Percentiles rank a stretch among this genome's conserved stretches.
Evolutionary conservation across 2,329 filamentous ascomycete species (phyloP).

Genomic region (Ceratocystis harringtonii): DNA sequence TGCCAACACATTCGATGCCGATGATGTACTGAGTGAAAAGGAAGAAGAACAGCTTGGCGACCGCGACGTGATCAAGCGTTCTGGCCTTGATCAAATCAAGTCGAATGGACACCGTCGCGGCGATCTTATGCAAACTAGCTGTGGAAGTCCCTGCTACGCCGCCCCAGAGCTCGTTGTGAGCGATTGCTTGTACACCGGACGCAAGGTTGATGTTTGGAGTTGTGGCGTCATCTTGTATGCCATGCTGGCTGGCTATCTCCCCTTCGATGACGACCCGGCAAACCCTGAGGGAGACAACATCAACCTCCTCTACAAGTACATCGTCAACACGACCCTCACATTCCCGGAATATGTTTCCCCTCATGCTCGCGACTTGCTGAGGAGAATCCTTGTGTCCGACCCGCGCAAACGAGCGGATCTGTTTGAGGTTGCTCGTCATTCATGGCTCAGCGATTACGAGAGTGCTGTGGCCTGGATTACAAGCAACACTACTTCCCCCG

Average conservation of each 20-base stretch:
- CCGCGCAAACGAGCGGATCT: slow-evolving; percentile 87
- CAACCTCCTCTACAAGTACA: slow-evolving; percentile 98
- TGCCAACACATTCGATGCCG: slow-evolving; percentile 87
- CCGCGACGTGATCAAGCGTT: slow-evolving; percentile 72
- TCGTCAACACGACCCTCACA: slow-evolving; percentile 88
- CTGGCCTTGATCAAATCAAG: slow-evolving; percentile 69
- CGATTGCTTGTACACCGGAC: slow-evolving; percentile 89
- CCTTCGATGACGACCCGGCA: slow-evolving; percentile 94
- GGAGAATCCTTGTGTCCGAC: slow-evolving; percentile 87
- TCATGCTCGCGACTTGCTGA: slow-evolving; percentile 80
- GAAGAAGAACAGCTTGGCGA: slow-evolving; percentile 78
- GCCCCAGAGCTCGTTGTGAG: slow-evolving; percentile 94
- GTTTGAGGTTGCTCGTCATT: slow-evolving; percentile 94
- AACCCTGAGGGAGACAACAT: slow-evolving; percentile 99
- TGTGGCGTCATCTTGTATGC: slow-evolving; percentile 98
- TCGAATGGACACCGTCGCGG: slow-evolving; percentile 65
- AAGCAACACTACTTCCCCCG: slow-evolving; percentile 76
- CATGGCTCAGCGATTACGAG: slow-evolving; percentile 95
- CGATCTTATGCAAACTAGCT: slow-evolving; percentile 97
- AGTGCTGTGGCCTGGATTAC: slow-evolving; percentile 95
- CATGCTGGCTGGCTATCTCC: slow-evolving; percentile 93
- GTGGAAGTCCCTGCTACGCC: slow-evolving; percentile 93
- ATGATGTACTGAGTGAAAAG: slow-evolving; percentile 76
- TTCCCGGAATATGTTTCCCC: slow-evolving; percentile 98
- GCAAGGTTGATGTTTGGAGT: slow-evolving; percentile 98